Evolutionary conservation across 1,139 yeast genomes (phyloP).

Genomic region (Hyphopichia wangnamkhiaoensis): DNA sequence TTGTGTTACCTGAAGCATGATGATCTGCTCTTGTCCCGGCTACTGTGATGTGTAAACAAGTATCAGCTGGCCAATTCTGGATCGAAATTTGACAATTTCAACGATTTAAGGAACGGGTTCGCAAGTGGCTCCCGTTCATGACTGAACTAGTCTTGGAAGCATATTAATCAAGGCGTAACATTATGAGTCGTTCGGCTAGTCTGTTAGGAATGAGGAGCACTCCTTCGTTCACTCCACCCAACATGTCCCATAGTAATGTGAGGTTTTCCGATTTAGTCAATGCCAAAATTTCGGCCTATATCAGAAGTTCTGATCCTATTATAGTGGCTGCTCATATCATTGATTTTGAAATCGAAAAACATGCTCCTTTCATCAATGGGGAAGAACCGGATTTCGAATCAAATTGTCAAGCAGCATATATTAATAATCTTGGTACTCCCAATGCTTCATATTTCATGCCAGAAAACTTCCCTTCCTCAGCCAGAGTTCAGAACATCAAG

Average conservation of each 20-base stretch:
- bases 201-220: conserved; percentile 1
- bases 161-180: not conserved
- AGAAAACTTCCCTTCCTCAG: conserved; percentile 1
- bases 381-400: conserved; percentile 2
- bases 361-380: conserved; percentile 3
- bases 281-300: conserved; percentile 3
- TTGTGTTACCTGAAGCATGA: too few species aligned
- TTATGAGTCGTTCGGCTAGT: not conserved
- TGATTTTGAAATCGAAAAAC: conserved; percentile 1
- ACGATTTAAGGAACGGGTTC: not conserved
- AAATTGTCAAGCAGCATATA: conserved; percentile 3
- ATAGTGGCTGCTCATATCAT: conserved; percentile 3
- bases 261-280: conserved; percentile 3
- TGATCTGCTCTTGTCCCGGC: too few species aligned
- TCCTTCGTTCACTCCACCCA: conserved; percentile 3
- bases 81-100: too few species aligned
- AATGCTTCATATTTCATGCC: conserved; percentile 2
- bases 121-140: not conserved
- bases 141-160: not conserved
- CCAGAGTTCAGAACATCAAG: not conserved
- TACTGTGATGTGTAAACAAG: too few species aligned
- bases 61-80: too few species aligned
- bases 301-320: conserved; percentile 2
- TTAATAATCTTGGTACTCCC: conserved; percentile 2
- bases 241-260: conserved; percentile 1